phyloP scores from a whole-genome alignment of 2,329 filamentous ascomycete genomes.

The Colletotrichum destructivum region DNA sequence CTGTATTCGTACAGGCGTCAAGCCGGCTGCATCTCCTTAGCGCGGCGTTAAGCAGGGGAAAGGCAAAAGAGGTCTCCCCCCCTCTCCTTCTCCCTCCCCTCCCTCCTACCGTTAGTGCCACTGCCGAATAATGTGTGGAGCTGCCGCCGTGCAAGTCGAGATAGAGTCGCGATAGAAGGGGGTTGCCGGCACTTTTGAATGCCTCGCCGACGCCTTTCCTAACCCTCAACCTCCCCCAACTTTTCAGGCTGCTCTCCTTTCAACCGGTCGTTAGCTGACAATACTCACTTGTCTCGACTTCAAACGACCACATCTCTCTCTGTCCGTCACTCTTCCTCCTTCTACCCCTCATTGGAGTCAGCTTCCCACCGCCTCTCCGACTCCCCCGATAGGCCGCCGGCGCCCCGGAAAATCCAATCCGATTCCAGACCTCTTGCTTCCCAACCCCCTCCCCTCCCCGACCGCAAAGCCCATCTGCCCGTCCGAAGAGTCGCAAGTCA shows the following conservation, averaged over 20 bases:
- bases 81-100: constrained; percentile 23
- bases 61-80: constrained; percentile 15
- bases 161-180: constrained; percentile 36
- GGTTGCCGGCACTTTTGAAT: constrained; percentile 27
- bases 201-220: constrained; percentile 29
- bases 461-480: background rate
- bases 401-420: constrained; percentile 9
- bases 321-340: background rate
- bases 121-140: constrained; percentile 39
- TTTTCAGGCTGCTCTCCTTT: background rate
- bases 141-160: constrained; percentile 35
- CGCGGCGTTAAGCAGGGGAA: constrained; percentile 18
- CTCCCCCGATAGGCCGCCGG: constrained; percentile 1
- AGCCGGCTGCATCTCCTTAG: background rate
- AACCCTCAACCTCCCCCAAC: constrained; percentile 9
- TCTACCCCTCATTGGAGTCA: constrained; percentile 15
- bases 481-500: constrained; percentile 17
- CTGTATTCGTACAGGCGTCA: background rate
- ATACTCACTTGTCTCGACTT: background rate
- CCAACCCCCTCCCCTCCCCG: constrained; percentile 3
- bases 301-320: background rate
- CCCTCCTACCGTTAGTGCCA: constrained; percentile 18
- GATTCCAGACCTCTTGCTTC: background rate
- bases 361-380: constrained; percentile 1
- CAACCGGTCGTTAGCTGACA: constrained; percentile 5